Evolutionary conservation across 2,329 filamentous ascomycete genomes (phyloP).

Genomic region (Pezicula rhizophila): DNA sequence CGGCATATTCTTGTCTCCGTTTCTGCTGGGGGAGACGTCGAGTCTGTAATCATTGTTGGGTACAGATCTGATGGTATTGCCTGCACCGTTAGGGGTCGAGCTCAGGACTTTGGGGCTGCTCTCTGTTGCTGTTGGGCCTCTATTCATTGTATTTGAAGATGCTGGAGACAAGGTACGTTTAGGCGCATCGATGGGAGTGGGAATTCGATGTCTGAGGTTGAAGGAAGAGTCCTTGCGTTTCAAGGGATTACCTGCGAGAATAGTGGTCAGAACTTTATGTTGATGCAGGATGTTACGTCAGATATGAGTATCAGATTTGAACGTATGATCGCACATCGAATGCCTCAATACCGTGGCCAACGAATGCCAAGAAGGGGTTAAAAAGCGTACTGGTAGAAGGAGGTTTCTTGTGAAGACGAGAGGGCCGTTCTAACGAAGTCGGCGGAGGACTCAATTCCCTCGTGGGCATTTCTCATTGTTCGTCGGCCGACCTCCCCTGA

Average conservation of each 20-base stretch:
- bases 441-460: constrained; percentile 1
- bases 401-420: neutral
- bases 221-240: neutral
- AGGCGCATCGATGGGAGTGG: constrained; percentile 11
- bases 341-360: no score
- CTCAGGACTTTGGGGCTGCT: constrained; percentile 8
- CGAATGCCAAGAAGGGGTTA: neutral
- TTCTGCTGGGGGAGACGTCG: constrained; percentile 7
- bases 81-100: constrained; percentile 7
- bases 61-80: constrained; percentile 24
- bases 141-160: constrained; percentile 24
- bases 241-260: neutral
- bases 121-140: constrained; percentile 2
- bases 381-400: neutral
- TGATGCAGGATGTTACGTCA: no score
- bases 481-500: no score
- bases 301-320: neutral
- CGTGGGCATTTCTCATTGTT: constrained; percentile 1
- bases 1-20: constrained; percentile 14
- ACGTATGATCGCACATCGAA: neutral
- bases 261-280: neutral
- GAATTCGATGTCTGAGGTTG: neutral
- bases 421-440: neutral
- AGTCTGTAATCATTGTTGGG: constrained; percentile 10
- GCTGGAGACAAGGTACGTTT: constrained; percentile 20